These are phyloP conservation scores for Amborella trichopoda DNA, from an alignment of 164 flowering plant species.

Conservation along the genomic window DNA sequence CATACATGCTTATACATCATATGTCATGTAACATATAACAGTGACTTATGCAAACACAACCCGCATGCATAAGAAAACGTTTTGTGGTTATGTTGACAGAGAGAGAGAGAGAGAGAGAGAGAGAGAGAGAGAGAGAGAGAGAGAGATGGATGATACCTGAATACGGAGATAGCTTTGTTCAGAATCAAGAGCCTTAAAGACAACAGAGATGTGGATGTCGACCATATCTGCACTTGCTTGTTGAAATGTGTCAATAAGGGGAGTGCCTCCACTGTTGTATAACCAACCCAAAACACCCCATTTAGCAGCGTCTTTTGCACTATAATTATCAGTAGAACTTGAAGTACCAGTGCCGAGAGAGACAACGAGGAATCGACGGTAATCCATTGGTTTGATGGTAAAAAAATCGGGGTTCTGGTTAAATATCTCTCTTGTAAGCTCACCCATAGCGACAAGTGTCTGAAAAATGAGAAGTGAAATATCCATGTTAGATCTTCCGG, in stretches of 20 bases:
- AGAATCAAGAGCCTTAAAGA: slow-evolving; percentile 23
- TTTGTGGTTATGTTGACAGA: no score
- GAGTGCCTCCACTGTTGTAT: slow-evolving; percentile 21
- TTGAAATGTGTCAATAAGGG: slow-evolving; percentile 24
- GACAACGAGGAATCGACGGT: slow-evolving; percentile 24
- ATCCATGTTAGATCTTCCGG: not conserved
- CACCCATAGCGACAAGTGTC: slow-evolving; percentile 34
- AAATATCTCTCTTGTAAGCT: slow-evolving; percentile 20
- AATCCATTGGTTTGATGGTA: slow-evolving; percentile 18
- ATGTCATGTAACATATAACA: no score
- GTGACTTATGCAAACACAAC: no score
- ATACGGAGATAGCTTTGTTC: slow-evolving; percentile 38
- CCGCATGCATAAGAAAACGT: no score
- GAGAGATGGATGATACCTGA: slow-evolving; percentile 35
- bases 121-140: no score
- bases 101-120: no score
- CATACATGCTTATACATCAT: no score
- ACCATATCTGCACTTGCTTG: slow-evolving; percentile 50
- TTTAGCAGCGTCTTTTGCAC: slow-evolving; percentile 19
- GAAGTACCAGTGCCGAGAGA: slow-evolving; percentile 43
- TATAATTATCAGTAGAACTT: slow-evolving; percentile 24
- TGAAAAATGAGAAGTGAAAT: not conserved
- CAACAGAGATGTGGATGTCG: slow-evolving; percentile 33
- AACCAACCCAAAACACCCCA: slow-evolving; percentile 47
- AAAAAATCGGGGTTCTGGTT: slow-evolving; percentile 9